These are phyloP conservation scores for Pleurostoma richardsiae DNA, from an alignment of 2,329 filamentous ascomycete species.

Conservation along the genomic window DNA sequence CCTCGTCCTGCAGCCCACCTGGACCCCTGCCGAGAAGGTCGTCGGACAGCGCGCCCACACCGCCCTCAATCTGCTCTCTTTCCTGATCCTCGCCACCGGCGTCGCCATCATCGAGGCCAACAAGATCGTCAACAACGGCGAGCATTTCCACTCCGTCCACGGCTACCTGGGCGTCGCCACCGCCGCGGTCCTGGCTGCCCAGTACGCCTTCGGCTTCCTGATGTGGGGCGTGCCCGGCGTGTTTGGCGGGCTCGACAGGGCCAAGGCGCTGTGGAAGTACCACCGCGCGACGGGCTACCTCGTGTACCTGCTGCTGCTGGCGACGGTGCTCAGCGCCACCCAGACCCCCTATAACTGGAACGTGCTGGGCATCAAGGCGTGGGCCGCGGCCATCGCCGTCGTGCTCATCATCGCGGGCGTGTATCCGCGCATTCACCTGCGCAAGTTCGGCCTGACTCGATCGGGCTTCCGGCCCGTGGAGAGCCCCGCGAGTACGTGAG, in stretches of 20 bases:
- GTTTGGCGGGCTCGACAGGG: conserved; percentile 74
- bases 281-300: conserved; percentile 76
- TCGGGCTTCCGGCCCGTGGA: too few species aligned
- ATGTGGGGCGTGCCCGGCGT: conserved; percentile 72
- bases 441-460: conserved; percentile 61
- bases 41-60: conserved; percentile 42
- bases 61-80: conserved; percentile 60
- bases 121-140: conserved; percentile 63
- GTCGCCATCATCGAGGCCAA: conserved; percentile 75
- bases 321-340: conserved; percentile 70
- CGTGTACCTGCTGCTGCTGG: conserved; percentile 64
- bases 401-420: conserved; percentile 67
- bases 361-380: conserved; percentile 67
- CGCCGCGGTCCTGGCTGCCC: conserved; percentile 63
- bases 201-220: conserved; percentile 72
- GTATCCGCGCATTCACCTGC: conserved; percentile 72
- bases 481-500: too few species aligned
- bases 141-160: conserved; percentile 77
- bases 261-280: conserved; percentile 85
- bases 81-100: conserved; percentile 58
- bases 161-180: conserved; percentile 77
- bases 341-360: conserved; percentile 69
- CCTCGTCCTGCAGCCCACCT: conserved; percentile 82
- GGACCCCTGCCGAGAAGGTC: conserved; percentile 68
- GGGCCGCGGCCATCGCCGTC: conserved; percentile 65